phyloP scores from a whole-genome alignment of 2,329 filamentous ascomycete species.

The Colletotrichum lupini region DNA sequence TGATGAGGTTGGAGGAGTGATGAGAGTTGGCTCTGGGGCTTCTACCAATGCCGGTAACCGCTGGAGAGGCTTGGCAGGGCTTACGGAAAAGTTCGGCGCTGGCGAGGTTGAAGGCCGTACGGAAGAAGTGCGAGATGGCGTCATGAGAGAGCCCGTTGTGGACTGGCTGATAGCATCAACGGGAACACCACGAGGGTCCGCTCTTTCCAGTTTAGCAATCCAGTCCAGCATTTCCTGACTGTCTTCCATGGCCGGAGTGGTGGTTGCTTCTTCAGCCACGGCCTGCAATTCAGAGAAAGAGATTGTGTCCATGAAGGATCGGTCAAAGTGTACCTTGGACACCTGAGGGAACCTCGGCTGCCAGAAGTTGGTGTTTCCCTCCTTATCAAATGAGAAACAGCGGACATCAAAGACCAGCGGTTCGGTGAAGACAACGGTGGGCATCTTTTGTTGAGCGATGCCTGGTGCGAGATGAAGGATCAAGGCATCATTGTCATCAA shows the following conservation, averaged over 20 bases:
- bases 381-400: conserved; percentile 83
- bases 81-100: neutral
- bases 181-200: conserved; percentile 57
- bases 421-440: conserved; percentile 69
- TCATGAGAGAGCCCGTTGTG: conserved; percentile 46
- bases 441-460: conserved; percentile 52
- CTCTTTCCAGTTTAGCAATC: conserved; percentile 68
- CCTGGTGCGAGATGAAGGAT: conserved; percentile 59
- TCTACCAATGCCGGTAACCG: conserved; percentile 13
- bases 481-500: conserved; percentile 53
- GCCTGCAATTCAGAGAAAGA: conserved; percentile 77
- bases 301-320: conserved; percentile 74
- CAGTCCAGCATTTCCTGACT: conserved; percentile 71
- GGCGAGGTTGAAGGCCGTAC: conserved; percentile 22
- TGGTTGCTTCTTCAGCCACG: conserved; percentile 69
- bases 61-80: neutral
- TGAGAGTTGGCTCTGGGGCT: neutral
- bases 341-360: conserved; percentile 82
- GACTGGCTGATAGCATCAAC: conserved; percentile 59
- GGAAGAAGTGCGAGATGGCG: conserved; percentile 22
- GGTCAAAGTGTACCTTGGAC: conserved; percentile 81
- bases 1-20: conserved; percentile 35
- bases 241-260: conserved; percentile 60
- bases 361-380: conserved; percentile 75
- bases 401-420: conserved; percentile 84